phyloP scores from a whole-genome alignment of 1,284 basidiomycete genomes.

The Cryptococcus sp. region DNA sequence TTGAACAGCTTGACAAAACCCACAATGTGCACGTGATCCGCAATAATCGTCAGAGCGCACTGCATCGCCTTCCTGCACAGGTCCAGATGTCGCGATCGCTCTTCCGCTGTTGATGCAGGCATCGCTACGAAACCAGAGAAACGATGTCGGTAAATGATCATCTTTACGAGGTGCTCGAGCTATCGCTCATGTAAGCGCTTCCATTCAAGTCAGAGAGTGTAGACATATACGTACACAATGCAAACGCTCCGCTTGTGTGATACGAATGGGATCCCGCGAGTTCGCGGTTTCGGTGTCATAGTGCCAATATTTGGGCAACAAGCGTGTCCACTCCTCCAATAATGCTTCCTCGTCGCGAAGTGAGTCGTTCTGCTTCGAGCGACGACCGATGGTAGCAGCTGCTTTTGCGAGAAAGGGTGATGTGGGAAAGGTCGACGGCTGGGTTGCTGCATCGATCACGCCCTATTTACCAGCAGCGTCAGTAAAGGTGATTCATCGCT shows the following conservation, averaged over 20 bases:
- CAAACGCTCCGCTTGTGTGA: conserved; percentile 81
- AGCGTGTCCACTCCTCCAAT: conserved; percentile 72
- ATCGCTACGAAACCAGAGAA: conserved; percentile 54
- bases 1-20: conserved; percentile 44
- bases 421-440: conserved; percentile 49
- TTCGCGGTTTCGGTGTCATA: conserved; percentile 76
- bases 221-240: conserved; percentile 59
- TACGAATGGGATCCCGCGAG: conserved; percentile 79
- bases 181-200: conserved; percentile 10
- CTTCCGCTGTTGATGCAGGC: conserved; percentile 51
- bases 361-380: conserved; percentile 58
- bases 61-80: conserved; percentile 63
- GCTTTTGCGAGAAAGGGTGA: conserved; percentile 54
- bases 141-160: conserved; percentile 59
- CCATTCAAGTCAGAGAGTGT: not conserved
- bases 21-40: conserved; percentile 77
- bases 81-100: conserved; percentile 50
- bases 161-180: conserved; percentile 76
- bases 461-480: conserved; percentile 27
- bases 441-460: conserved; percentile 58
- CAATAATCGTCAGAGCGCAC: conserved; percentile 63
- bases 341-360: conserved; percentile 75
- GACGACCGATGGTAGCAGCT: conserved; percentile 49
- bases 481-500: not conserved
- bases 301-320: conserved; percentile 73